A percentile compares a stretch with the other conserved stretches of the same genome.
These are phyloP conservation scores for Pseudopithomyces maydicus DNA, from an alignment of 2,329 filamentous ascomycete species.

Conservation along the genomic window DNA sequence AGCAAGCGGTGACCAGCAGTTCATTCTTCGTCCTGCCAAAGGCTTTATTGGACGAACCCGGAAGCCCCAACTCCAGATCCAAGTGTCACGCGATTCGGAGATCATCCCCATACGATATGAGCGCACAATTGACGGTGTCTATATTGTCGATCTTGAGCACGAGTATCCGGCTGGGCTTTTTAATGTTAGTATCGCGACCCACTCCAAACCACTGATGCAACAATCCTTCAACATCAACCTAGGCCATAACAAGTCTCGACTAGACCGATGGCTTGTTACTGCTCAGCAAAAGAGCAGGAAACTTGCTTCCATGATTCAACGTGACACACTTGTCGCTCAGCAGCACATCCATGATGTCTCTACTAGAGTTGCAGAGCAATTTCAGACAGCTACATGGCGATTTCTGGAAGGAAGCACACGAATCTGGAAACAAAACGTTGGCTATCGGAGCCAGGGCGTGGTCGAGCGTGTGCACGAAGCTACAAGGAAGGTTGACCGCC, in stretches of 20 bases:
- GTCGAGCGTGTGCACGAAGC: background rate
- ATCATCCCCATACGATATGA: conserved; percentile 53
- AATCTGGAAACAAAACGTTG: conserved; percentile 7
- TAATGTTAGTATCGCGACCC: conserved; percentile 52
- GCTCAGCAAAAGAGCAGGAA: conserved; percentile 10
- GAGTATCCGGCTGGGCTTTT: conserved; percentile 56
- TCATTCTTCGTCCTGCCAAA: conserved; percentile 57
- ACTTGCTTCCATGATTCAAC: background rate
- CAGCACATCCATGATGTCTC: conserved; percentile 28
- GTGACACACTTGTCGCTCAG: conserved; percentile 26
- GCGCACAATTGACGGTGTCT: conserved; percentile 59
- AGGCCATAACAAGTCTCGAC: conserved; percentile 36
- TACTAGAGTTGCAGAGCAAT: conserved; percentile 16
- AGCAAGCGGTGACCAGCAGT: conserved; percentile 59
- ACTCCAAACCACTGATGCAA: conserved; percentile 43
- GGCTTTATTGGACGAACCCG: conserved; percentile 47
- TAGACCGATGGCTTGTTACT: conserved; percentile 26
- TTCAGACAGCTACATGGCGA: conserved; percentile 12
- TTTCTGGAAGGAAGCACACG: conserved; percentile 10
- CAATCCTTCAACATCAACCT: conserved; percentile 40
- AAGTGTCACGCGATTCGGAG: conserved; percentile 51
- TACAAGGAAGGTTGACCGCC: conserved; percentile 17
- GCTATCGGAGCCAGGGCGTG: conserved; percentile 4
- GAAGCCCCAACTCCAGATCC: conserved; percentile 56
- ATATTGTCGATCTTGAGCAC: conserved; percentile 56